Base-by-base conservation (phyloP, 2,329 filamentous ascomycete species). In the Neopestalotiopsis sp. region DNA sequence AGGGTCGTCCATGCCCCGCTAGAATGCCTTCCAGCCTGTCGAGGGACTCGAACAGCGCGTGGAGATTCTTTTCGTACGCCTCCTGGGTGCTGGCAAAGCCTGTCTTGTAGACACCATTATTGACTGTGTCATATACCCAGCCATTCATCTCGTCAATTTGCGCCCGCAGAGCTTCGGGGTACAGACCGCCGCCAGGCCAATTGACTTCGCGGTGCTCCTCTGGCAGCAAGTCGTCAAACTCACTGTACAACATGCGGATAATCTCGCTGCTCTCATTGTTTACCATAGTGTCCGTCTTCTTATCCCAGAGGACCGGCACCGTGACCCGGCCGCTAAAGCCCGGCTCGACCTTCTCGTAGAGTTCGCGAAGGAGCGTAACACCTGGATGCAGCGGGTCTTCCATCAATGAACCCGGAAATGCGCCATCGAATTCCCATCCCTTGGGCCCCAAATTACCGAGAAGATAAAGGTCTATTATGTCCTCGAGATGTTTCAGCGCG, bases 211-310 rank as follows among this genome's bases (percentile, higher is more conserved):
- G 85, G 68, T 85, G 82, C 66, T 86, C 71, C 24, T 84, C 82
- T 0, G 86, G 85, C 1, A 91, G 76, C 5, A 90, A 75, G 62
- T 85, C 81, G 70, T 95, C 92, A 74, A 95, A 94, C 67, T 89
- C 91, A 12, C 86, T 85, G 79, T 94, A 94, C 70, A 96, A 84
- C 91, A 95, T 95, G 72, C 93, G 88, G 73, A 96, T 94, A 73
- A 96, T 95, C 78, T 96, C 94, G 66, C 89, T 89, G 67, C 90
- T 92, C 83, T 96, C 94, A 72, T 97, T 97, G 84, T 88, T 94
- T 60, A 96, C 93, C 72, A 95, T 92, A 17, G 85, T 88, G 63
- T 90, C 87, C 30, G 84, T 83, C 77, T 91, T 88, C 77, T 89
- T 91, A 72, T 93, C 91, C 83, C 89, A 93, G 10, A 94, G 84